Conservation (phyloP, 208 protist species). For the Leishmania martiniquensis region DNA sequence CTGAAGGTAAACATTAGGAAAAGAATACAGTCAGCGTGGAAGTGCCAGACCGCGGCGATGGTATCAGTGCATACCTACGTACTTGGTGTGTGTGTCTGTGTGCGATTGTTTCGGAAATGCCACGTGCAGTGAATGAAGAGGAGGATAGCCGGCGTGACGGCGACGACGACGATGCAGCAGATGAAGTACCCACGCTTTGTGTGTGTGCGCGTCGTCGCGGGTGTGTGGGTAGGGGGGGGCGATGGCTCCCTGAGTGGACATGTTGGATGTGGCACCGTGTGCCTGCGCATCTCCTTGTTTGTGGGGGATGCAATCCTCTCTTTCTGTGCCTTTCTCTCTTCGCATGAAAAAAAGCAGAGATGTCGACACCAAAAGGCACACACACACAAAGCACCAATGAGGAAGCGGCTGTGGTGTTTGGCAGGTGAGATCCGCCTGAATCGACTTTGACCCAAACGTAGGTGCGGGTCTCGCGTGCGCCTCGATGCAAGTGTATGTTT, state of each 20-base stretch:
- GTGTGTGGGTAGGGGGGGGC: too few relatives aligned
- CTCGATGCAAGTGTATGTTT: too few relatives aligned
- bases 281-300: not conserved
- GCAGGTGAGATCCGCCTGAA: not conserved
- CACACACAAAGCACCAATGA: not conserved
- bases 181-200: not conserved
- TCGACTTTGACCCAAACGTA: not conserved
- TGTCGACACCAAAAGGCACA: not conserved
- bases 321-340: not conserved
- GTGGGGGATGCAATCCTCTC: too few relatives aligned
- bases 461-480: not conserved
- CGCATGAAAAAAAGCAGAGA: not conserved
- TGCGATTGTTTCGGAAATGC: not conserved
- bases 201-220: not conserved
- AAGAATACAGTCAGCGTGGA: not conserved
- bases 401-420: not conserved
- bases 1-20: too few relatives aligned
- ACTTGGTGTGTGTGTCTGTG: not conserved
- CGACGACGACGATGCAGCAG: not conserved
- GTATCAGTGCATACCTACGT: too few relatives aligned
- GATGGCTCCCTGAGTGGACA: too few relatives aligned
- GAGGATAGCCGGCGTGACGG: not conserved
- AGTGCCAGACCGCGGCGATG: not conserved
- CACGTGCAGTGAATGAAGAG: not conserved
- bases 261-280: not conserved